Evolutionary conservation across 2,329 filamentous ascomycete species (phyloP).

Genomic region (Penicillium sp.): DNA sequence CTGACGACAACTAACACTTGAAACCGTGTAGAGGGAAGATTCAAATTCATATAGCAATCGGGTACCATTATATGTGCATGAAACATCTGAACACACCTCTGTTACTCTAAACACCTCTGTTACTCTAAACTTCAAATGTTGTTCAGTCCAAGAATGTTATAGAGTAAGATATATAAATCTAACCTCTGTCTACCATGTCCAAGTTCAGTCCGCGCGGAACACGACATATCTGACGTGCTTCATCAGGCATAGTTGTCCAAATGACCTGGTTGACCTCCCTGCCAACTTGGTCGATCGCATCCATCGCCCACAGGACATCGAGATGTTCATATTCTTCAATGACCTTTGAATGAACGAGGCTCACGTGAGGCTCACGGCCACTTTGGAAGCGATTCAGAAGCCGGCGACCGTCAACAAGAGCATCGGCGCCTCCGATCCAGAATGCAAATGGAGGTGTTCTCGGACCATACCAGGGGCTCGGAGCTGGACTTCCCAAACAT

Average conservation of each 20-base stretch:
- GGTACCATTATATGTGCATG: too few relatives aligned
- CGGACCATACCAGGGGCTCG: conserved; percentile 76
- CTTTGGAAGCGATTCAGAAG: conserved; percentile 71
- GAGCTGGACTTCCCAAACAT: conserved; percentile 19
- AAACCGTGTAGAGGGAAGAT: too few relatives aligned
- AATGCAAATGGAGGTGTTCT: conserved; percentile 78
- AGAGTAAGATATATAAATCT: not conserved
- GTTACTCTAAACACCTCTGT: too few relatives aligned
- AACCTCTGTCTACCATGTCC: not conserved
- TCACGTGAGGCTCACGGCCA: conserved; percentile 76
- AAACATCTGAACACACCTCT: too few relatives aligned
- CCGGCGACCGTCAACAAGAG: conserved; percentile 76
- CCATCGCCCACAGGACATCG: conserved; percentile 93
- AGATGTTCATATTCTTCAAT: conserved; percentile 90
- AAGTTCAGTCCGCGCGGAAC: conserved; percentile 52
- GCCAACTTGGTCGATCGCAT: conserved; percentile 78
- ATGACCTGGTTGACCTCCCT: conserved; percentile 75
- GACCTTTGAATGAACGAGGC: conserved; percentile 75
- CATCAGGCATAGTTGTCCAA: conserved; percentile 67
- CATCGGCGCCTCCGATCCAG: conserved; percentile 81
- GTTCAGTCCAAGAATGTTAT: not conserved
- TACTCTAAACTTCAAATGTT: not conserved
- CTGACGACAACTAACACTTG: too few relatives aligned
- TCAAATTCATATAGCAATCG: too few relatives aligned
- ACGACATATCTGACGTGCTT: conserved; percentile 59